Percentiles rank a stretch among this genome's conserved stretches.
Evolutionary conservation across 345 rosid species (phyloP).

Genomic region (Acer yangbiense): DNA sequence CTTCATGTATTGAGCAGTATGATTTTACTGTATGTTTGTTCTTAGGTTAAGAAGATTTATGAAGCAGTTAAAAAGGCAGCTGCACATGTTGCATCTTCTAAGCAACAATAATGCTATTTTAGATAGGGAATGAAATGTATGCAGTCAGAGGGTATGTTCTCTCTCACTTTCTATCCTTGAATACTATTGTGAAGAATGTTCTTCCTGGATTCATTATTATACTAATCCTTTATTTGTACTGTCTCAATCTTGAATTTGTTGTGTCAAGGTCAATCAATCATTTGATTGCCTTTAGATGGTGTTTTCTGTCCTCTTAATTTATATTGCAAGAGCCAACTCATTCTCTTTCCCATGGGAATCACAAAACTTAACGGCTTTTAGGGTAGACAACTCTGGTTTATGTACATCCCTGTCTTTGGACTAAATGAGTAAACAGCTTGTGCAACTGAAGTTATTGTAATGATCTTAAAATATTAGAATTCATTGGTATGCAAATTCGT

Average conservation of each 20-base stretch:
- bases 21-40: neutral
- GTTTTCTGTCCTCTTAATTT: neutral
- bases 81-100: conserved; percentile 8
- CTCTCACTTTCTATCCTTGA: neutral
- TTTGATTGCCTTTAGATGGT: conserved; percentile 4
- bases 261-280: neutral
- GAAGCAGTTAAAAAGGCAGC: conserved; percentile 18
- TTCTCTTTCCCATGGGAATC: neutral
- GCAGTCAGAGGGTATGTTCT: conserved; percentile 5
- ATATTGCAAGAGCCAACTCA: neutral
- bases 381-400: neutral
- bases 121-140: conserved; percentile 7
- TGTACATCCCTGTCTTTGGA: neutral
- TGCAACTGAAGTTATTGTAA: neutral
- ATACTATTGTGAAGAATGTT: neutral
- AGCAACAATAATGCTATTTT: conserved; percentile 3
- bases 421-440: neutral
- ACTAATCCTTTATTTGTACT: neutral
- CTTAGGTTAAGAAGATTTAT: conserved; percentile 15
- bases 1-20: conserved; percentile 10
- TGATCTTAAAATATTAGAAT: neutral
- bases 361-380: neutral
- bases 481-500: neutral
- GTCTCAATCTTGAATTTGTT: neutral
- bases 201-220: neutral